Evolutionary conservation across 2,329 filamentous ascomycete species (phyloP), one percentile per base, ranked within the genome.

Genomic region (Talaromyces verruculosus): DNA sequence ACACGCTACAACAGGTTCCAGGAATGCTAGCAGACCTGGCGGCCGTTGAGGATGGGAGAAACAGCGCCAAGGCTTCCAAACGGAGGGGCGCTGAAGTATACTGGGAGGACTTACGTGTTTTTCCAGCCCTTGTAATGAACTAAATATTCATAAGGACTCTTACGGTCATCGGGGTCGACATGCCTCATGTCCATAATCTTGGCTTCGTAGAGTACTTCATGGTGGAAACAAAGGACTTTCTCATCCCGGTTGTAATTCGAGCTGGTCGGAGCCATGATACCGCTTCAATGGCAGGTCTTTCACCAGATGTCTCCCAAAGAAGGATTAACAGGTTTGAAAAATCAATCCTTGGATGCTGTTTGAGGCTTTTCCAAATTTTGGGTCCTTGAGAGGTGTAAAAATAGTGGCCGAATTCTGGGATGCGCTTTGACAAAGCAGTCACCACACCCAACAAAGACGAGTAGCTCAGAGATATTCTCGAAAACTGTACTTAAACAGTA

Each of bases 71-170:
- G 53, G 19, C 51, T 57, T 57, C 53, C 53, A 57, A 35, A 33
- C 30, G 53, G 53, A 57, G 53, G 53, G 53, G 33, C 33, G n/a
- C n/a, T 57, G 33, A 55, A 5, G 33, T 37, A 57, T 57, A 19
- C 19, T 25, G 19, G 28, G 45, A 25, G 19, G 67, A 88, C 88
- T 81, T 82, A 91, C 85, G 93, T 97, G 78, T 94, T 93, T 84
- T 99, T 99, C 95, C 95, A 99, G 74, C 95, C 95, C 80, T 98
- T 98, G 83, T 99, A 99, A 80, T 99, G 95, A 64, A 99, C 91
- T 75, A 91, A 91, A 82, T 96, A 99, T 77, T 92, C 88, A 75
- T 88, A 93, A 39, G 90, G 88, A 68, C 89, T 89, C 77, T 88
- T 89, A 79, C 91, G 89, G 74, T 89, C 89, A 53, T 83, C 83